These are phyloP conservation scores for Scutellaria baicalensis DNA, from an alignment of 257 asterid genomes.

Conservation along the genomic window DNA sequence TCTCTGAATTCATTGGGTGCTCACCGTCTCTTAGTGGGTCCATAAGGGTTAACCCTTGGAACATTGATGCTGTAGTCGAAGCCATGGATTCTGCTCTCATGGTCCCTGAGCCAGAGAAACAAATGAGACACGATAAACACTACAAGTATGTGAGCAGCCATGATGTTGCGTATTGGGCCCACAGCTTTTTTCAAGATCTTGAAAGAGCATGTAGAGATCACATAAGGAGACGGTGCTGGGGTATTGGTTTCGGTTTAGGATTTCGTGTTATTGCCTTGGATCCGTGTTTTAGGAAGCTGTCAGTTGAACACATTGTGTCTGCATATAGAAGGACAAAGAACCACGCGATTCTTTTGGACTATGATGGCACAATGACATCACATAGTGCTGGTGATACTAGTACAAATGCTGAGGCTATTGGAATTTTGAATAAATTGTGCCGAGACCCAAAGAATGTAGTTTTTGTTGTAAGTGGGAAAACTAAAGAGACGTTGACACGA, in stretches of 20 bases:
- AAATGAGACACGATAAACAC: conserved; percentile 82
- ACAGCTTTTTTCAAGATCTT: conserved; percentile 70
- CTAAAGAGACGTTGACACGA: conserved; percentile 39
- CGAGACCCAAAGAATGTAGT: conserved; percentile 58
- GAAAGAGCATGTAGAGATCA: conserved; percentile 81
- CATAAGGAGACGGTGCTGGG: conserved; percentile 76
- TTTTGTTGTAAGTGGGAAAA: conserved; percentile 74
- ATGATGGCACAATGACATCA: conserved; percentile 61
- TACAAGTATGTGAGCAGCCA: conserved; percentile 73
- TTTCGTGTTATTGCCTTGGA: conserved; percentile 84
- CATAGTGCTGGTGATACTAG: conserved; percentile 39
- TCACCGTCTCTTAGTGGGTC: too few species aligned
- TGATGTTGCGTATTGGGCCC: conserved; percentile 94
- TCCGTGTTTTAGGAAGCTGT: conserved; percentile 74
- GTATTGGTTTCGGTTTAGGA: conserved; percentile 81
- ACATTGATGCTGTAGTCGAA: conserved; percentile 42
- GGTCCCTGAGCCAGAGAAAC: conserved; percentile 63
- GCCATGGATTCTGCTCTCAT: conserved; percentile 77
- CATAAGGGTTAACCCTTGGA: too few species aligned
- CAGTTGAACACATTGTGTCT: conserved; percentile 83
- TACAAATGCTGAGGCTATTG: conserved; percentile 56
- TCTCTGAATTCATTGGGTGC: too few species aligned
- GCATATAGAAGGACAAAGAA: conserved; percentile 71
- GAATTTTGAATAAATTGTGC: conserved; percentile 54
- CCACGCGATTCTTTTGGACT: conserved; percentile 79